phyloP scores from a whole-genome alignment of 495 filamentous ascomycete genomes.

The Neohortaea acidophila region DNA sequence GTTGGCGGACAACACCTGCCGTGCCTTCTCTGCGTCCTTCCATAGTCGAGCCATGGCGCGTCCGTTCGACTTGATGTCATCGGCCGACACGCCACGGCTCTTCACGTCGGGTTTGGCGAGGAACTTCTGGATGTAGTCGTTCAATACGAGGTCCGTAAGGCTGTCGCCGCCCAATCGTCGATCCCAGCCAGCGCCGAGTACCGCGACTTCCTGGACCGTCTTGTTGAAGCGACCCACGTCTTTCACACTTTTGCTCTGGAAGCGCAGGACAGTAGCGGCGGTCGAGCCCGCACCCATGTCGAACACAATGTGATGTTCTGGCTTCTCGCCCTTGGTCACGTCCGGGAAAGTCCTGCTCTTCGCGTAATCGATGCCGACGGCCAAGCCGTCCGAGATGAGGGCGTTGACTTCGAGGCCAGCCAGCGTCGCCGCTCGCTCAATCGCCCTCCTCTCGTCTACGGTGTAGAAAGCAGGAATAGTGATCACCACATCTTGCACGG shows the following conservation, averaged over 20 bases:
- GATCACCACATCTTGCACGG: conserved; percentile 66
- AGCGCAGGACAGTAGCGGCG: conserved; percentile 80
- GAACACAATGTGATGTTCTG: conserved; percentile 84
- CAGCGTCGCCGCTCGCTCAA: conserved; percentile 67
- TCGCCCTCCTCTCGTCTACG: conserved; percentile 68
- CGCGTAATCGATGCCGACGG: conserved; percentile 89
- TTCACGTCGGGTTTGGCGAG: conserved; percentile 54
- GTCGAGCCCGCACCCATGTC: conserved; percentile 98
- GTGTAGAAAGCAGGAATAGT: conserved; percentile 89
- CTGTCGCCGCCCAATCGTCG: conserved; percentile 77
- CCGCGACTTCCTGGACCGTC: conserved; percentile 81
- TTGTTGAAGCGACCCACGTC: conserved; percentile 91
- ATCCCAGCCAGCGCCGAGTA: conserved; percentile 79
- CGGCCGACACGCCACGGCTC: conserved; percentile 41
- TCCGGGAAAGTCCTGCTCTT: conserved; percentile 77
- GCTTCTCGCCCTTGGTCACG: conserved; percentile 67
- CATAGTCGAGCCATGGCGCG: conserved; percentile 73
- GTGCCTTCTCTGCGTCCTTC: conserved; percentile 76
- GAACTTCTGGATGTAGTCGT: conserved; percentile 74
- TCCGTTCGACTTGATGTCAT: conserved; percentile 55
- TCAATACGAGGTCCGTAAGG: conserved; percentile 70
- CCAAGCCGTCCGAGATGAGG: conserved; percentile 77
- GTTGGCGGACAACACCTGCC: conserved; percentile 90
- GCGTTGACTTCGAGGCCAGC: conserved; percentile 75
- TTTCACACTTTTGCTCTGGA: conserved; percentile 80